Evolutionary conservation across 176 grass and related monocot species (phyloP), one percentile per base, ranked within the genome.

Genomic region (Juncus effusus): DNA sequence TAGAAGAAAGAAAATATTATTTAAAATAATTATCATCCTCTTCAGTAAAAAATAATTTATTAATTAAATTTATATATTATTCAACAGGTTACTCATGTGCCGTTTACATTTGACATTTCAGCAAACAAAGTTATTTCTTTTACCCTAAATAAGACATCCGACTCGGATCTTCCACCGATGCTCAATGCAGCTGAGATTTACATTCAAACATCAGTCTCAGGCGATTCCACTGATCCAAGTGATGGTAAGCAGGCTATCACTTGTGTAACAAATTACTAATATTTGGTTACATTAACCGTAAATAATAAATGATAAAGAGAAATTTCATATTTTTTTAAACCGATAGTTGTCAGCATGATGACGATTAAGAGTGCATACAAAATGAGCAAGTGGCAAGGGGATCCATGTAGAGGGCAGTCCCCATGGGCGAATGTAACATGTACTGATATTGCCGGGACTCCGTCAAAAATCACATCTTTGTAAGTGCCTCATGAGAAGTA

Each of bases 161-260:
- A 53, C 49, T 78, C 74, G 10, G 14, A 4, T 13, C 52, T 41
- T 54, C 57, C 7, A 0, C 83, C 78, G 5, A 16, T 82, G 19
- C 59, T 86, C 47, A 86, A 67, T 13, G 74, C 78, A 0, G 42
- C 81, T 54, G 83, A 86, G 73, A 56, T 78, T 37, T 86, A 64
- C 64, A 10, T 57, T 4, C 19, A 74, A n/a, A 59, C n/a, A 8
- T 56, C 44, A 51, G 2, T 57, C 4, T 67, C 62, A 36, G 68
- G 51, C n/a, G 65, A 71, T 59, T 3, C 14, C 39, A 78, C 78
- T 59, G 4, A 81, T 15, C n/a, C n/a, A 40, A 15, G 14, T 56
- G 83, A 86, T 77, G 74, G 78, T 81, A 85, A 42, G 41, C 49
- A 4, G 13, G 41, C 19, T 28, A 28, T 28, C 19, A 28, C 19